A percentile compares a stretch with the other conserved stretches of the same genome.
phyloP scores from a whole-genome alignment of 2,329 filamentous ascomycete species.

The Aspergillus jensenii region DNA sequence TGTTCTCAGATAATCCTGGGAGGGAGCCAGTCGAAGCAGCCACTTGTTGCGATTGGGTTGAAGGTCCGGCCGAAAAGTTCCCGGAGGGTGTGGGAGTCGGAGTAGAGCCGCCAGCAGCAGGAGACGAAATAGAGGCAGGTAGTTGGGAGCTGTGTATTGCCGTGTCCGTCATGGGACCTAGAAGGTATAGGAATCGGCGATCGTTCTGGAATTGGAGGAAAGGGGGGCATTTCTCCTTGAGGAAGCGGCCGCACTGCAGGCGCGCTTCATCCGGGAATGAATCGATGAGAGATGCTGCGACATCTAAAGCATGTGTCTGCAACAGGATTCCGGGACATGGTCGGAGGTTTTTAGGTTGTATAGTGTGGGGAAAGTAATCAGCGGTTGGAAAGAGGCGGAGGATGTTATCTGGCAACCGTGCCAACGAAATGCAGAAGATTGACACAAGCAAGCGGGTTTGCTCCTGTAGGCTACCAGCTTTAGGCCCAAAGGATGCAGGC shows the following conservation, averaged over 20 bases:
- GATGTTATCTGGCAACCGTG: slow-evolving; percentile 33
- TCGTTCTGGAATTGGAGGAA: slow-evolving; percentile 41
- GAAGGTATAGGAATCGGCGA: slow-evolving; percentile 41
- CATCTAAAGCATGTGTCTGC: slow-evolving; percentile 45
- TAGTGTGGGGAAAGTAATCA: slow-evolving; percentile 29
- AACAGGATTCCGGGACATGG: slow-evolving; percentile 34
- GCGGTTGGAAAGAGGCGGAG: slow-evolving; percentile 31
- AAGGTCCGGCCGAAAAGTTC: slow-evolving; percentile 18
- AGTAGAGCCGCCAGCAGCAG: slow-evolving; percentile 32
- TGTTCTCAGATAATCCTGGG: slow-evolving; percentile 24
- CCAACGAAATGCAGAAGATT: slow-evolving; percentile 43
- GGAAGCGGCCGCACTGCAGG: slow-evolving; percentile 41
- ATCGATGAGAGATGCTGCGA: slow-evolving; percentile 46
- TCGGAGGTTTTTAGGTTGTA: slow-evolving; percentile 22
- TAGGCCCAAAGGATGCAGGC: slow-evolving; percentile 19
- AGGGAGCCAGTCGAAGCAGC: slow-evolving; percentile 10
- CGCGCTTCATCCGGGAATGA: slow-evolving; percentile 45
- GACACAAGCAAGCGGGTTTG: slow-evolving; percentile 39
- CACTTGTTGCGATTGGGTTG: slow-evolving; percentile 20
- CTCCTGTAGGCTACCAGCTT: slow-evolving; percentile 29
- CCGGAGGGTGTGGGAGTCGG: slow-evolving; percentile 28
- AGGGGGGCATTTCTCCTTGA: slow-evolving; percentile 43
- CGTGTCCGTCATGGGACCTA: slow-evolving; percentile 37
- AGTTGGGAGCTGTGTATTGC: slow-evolving; percentile 20
- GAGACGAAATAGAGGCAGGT: slow-evolving; percentile 31